Base-by-base conservation (phyloP, 2,329 filamentous ascomycete species). In the Lecanicillium sp. region DNA sequence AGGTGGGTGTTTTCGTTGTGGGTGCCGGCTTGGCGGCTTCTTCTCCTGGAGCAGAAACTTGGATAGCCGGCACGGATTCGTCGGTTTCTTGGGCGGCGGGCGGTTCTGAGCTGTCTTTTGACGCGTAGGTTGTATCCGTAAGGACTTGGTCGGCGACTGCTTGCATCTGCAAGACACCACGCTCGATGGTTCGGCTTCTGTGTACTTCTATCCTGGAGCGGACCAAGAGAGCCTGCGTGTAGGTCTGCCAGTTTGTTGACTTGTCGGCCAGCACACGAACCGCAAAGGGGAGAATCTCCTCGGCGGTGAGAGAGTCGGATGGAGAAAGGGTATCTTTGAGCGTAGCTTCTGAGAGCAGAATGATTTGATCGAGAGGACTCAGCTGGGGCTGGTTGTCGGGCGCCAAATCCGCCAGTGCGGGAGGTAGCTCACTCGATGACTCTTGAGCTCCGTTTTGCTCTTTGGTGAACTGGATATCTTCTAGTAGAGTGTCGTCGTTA, bases 211-310 rank as follows among this genome's bases (percentile, higher is more conserved):
- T 90, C 13, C 92, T 75, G 43, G 86, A 94, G 32, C 92, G 76
- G 2, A 96, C 85, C 0, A 98, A 70, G 8, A 98, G 68, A 0
- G 88, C 92, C 55, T 96, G 89, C 0, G 92, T 95, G 56, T 96
- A 96, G 25, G 95, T 82, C 58, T 96, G 92, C 92, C 92, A 98
- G 59, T 96, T 98, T 1, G 87, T 90, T 33, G 84, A 84, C 49
- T 90, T 89, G 44, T 92, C 88, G 8, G 84, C 76, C 2, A 98
- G 71, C 0, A 96, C 92, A 29, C 92, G 78, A 2, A 81, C 83
- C 1, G 92, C 92, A 55, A 90, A 98, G 0, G 92, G 92, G 1
- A 94, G 63, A 4, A 94, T 90, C 56, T 96, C 87, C 61, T 96
- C 89, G n/a, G 88, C 75, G 0, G 89, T 96, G 1, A 98, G 68